Evolutionary conservation across 2,329 filamentous ascomycete species (phyloP).

Genomic region (Aplosporella prunicola): DNA sequence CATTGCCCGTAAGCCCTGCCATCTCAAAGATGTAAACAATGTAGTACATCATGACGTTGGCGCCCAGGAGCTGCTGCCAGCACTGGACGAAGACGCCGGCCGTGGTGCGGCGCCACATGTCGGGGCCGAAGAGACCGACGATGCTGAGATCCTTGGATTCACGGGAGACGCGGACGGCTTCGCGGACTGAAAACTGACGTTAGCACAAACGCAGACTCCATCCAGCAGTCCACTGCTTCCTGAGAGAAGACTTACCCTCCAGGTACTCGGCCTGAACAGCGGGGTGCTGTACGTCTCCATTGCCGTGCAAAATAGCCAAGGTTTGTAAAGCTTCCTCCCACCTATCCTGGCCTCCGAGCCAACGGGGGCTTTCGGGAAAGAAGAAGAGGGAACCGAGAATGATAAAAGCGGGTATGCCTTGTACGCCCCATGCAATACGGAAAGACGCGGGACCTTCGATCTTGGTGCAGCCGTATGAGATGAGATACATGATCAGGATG

Average conservation of each 20-base stretch:
- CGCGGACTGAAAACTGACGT: too few species aligned
- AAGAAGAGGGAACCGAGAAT: conserved; percentile 33
- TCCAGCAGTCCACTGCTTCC: too few species aligned
- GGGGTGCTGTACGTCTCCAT: conserved; percentile 46
- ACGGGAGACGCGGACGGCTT: conserved; percentile 8
- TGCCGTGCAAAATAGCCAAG: conserved; percentile 47
- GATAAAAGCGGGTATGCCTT: conserved; percentile 32
- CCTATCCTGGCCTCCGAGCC: conserved; percentile 58
- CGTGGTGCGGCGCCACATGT: conserved; percentile 49
- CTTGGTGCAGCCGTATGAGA: conserved; percentile 54
- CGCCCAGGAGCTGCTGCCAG: conserved; percentile 44
- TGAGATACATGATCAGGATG: conserved; percentile 41
- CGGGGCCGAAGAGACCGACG: conserved; percentile 9
- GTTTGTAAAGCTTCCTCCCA: conserved; percentile 55
- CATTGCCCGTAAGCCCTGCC: conserved; percentile 29
- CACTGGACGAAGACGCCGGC: conserved; percentile 48
- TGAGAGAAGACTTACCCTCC: conserved; percentile 35
- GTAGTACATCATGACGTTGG: conserved; percentile 35
- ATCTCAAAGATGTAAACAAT: conserved; percentile 48
- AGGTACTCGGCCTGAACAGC: conserved; percentile 55
- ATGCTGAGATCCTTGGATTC: conserved; percentile 7
- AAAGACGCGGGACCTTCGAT: conserved; percentile 35
- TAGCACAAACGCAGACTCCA: too few species aligned
- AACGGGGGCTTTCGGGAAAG: conserved; percentile 49
- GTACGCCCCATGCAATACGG: conserved; percentile 35